These are phyloP conservation scores for Aspergillus jensenii DNA, from an alignment of 2,329 filamentous ascomycete genomes.

Conservation along the genomic window DNA sequence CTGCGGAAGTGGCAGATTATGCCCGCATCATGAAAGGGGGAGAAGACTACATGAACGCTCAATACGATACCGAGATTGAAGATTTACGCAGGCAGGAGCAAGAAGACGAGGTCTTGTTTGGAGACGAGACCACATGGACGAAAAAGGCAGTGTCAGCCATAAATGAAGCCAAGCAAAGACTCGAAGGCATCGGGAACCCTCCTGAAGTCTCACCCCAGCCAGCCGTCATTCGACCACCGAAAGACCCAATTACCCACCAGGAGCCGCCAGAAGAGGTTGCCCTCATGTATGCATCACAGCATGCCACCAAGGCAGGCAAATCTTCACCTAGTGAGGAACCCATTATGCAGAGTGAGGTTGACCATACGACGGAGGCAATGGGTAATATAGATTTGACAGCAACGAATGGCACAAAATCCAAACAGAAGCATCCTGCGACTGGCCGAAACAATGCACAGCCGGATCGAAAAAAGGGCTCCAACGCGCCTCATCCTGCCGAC, in stretches of 20 bases:
- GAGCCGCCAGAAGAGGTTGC: constrained; percentile 46
- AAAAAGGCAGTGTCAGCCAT: constrained; percentile 77
- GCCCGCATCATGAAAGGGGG: constrained; percentile 94
- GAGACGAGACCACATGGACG: constrained; percentile 90
- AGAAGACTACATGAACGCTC: constrained; percentile 77
- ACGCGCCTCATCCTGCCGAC: constrained; percentile 50
- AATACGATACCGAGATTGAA: constrained; percentile 76
- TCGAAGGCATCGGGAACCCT: constrained; percentile 66
- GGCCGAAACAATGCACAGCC: constrained; percentile 7
- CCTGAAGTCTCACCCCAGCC: constrained; percentile 55
- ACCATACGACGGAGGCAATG: constrained; percentile 27
- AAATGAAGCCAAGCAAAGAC: constrained; percentile 71
- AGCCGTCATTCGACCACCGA: constrained; percentile 48
- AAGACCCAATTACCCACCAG: constrained; percentile 52
- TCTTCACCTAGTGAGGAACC: constrained; percentile 31
- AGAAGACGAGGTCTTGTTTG: constrained; percentile 90
- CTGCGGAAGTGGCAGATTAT: constrained; percentile 91
- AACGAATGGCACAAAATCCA: constrained; percentile 21
- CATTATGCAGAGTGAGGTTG: constrained; percentile 18
- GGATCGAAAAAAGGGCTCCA: constrained; percentile 29
- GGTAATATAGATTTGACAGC: constrained; percentile 20
- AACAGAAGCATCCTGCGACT: constrained; percentile 21
- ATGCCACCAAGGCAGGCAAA: constrained; percentile 47
- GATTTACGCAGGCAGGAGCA: constrained; percentile 74
- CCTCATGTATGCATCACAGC: constrained; percentile 53